Base-by-base conservation (phyloP, 1,284 basidiomycete genomes). In the Trichosporon sp. region DNA sequence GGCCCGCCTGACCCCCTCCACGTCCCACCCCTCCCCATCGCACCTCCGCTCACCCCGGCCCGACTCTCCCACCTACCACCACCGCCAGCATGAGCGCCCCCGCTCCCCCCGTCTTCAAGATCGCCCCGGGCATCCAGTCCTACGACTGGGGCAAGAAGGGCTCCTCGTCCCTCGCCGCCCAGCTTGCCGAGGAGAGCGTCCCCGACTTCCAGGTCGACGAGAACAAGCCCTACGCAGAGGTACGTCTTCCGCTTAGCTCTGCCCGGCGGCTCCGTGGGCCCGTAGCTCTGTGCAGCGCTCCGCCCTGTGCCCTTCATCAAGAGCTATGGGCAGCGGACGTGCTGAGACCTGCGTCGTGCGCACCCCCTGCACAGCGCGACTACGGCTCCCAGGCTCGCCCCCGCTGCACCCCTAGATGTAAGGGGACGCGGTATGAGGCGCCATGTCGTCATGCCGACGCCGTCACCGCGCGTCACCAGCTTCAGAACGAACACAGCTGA, bases 181-280 rank as follows among this genome's bases (percentile, higher is more conserved):
- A 84, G 75, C 86, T 87, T 68, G 88, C 86, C 0, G 68, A 77
- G 25, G 81, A 82, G 7, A 82, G 82, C 58, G 83, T 87, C 11
- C 83, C 83, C 5, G 80, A 76, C 8, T 89, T 89, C 75, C 67
- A 77, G 62, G 81, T 88, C 63, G 86, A 89, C 66, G 85, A 87
- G 73, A 76, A 83, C 68, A 86, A 87, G 76, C 86, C 88, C 2
- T 90, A 89, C 73, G 89, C 89, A 35, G 89, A 90, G 85, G 89
- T 89, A 69, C 69, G 86, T 73, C 23, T 18, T 23, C 47, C 47
- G 47, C 47, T 51, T 9, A 51, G 4, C 12, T 3, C 56, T 32
- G 5, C 1, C 56, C 56, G 53, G 25, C n/a, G 53, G n/a, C 38
- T 44, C 7, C 4, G 7, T 29, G 18, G 13, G 44, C 34, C 34